phyloP scores from a whole-genome alignment of 306 rosid species.

The Trichosanthes cucumerina region DNA sequence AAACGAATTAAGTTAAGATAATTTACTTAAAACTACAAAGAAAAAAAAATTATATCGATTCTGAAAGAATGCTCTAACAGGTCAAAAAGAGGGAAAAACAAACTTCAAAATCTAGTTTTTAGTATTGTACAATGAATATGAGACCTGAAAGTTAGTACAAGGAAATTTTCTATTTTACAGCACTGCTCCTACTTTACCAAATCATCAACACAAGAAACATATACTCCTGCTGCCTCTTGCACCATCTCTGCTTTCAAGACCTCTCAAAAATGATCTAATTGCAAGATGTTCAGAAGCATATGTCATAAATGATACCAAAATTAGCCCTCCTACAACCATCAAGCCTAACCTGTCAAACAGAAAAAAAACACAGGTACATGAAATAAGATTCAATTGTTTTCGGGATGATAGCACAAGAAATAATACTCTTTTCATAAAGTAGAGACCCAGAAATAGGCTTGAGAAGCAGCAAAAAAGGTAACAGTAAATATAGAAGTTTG shows the following conservation, averaged over 20 bases:
- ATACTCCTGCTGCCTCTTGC: constrained; percentile 34
- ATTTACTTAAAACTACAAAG: not conserved
- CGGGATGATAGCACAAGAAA: not conserved
- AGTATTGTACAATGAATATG: not conserved
- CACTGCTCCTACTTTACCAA: not conserved
- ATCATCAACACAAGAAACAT: constrained; percentile 44
- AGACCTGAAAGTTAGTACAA: constrained; percentile 1
- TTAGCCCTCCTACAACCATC: constrained; percentile 78
- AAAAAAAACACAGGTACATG: not conserved
- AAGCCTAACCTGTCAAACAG: constrained; percentile 61
- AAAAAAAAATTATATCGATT: not conserved
- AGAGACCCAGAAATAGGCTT: not conserved
- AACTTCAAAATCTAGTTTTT: not conserved
- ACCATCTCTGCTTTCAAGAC: constrained; percentile 56
- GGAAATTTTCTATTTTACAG: not conserved
- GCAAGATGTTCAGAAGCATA: constrained; percentile 92
- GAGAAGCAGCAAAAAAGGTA: not conserved
- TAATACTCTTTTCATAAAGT: not conserved
- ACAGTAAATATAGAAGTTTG: not conserved
- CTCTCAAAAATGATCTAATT: constrained; percentile 61
- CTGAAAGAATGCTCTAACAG: not conserved
- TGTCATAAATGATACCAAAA: constrained; percentile 90
- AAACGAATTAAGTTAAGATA: not conserved
- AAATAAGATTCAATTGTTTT: not conserved
- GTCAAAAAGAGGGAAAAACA: not conserved